phyloP scores from a whole-genome alignment of 2,329 filamentous ascomycete genomes.

The Fusarium metavorans region DNA sequence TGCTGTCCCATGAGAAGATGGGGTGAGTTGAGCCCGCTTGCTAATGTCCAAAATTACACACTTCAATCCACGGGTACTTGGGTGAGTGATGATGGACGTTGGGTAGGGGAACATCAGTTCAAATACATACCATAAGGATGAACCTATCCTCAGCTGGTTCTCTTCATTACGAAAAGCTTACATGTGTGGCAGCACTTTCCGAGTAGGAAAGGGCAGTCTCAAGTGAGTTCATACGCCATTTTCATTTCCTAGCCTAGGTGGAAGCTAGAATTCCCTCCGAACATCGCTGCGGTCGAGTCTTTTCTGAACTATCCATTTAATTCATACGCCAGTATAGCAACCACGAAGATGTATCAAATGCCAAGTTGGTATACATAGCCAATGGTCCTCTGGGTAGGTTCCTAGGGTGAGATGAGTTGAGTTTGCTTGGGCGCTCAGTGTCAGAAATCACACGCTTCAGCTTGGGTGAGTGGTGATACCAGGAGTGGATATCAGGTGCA shows the following conservation, averaged over 20 bases:
- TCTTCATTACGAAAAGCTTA: background rate
- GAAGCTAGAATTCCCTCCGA: background rate
- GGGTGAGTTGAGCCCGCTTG: background rate
- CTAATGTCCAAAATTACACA: background rate
- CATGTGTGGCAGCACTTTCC: background rate
- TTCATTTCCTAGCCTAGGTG: background rate
- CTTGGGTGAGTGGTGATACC: background rate
- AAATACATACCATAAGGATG: background rate
- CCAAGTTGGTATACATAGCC: constrained; percentile 12
- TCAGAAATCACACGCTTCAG: background rate
- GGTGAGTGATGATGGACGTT: background rate
- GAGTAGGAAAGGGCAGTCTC: background rate
- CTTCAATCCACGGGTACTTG: background rate
- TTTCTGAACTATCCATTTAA: background rate
- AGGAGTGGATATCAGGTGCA: background rate
- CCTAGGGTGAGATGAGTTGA: background rate
- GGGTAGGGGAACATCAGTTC: background rate
- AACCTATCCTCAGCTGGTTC: background rate
- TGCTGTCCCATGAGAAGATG: background rate
- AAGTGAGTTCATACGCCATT: background rate
- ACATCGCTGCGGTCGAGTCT: background rate
- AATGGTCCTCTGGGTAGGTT: constrained; percentile 5
- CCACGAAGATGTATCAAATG: background rate
- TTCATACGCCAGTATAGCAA: background rate
- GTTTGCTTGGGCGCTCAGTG: background rate